phyloP scores from a whole-genome alignment of 345 rosid genomes.

The Hibiscus syriacus region DNA sequence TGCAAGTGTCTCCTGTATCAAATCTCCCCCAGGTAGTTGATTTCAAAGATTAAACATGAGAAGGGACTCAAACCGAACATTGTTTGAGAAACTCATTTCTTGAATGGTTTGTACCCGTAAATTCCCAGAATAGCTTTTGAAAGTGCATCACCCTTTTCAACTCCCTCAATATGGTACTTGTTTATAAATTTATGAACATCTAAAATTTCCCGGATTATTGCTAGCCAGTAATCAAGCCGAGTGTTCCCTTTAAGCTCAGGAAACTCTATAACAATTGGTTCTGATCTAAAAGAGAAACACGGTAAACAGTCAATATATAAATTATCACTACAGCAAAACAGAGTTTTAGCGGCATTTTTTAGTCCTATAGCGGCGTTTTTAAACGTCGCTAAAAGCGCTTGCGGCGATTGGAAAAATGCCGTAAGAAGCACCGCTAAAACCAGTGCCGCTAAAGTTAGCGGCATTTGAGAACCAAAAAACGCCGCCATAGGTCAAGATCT shows the following conservation, averaged over 20 bases:
- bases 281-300: slow-evolving; percentile 56
- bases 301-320: slow-evolving; percentile 11
- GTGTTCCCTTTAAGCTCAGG: slow-evolving; percentile 95
- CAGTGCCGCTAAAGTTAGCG: too few species aligned
- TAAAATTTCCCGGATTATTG: slow-evolving; percentile 67
- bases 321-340: too few species aligned
- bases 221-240: slow-evolving; percentile 92
- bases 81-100: slow-evolving; percentile 40
- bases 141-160: slow-evolving; percentile 63
- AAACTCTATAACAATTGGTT: slow-evolving; percentile 81
- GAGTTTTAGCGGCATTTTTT: too few species aligned
- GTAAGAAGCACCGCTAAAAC: too few species aligned
- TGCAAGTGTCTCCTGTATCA: slow-evolving; percentile 83
- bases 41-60: slow-evolving; percentile 89
- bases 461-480: too few species aligned
- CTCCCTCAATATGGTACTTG: slow-evolving; percentile 58
- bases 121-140: slow-evolving; percentile 84
- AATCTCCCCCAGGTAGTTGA: slow-evolving; percentile 95
- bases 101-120: slow-evolving; percentile 71
- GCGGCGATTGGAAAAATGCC: too few species aligned
- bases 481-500: too few species aligned
- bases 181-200: slow-evolving; percentile 62
- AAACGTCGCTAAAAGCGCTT: too few species aligned
- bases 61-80: slow-evolving; percentile 41
- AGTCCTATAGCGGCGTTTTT: too few species aligned